A percentile compares a stretch with the other conserved stretches of the same genome.
Evolutionary conservation across 1,284 basidiomycete species (phyloP).

Genomic region (Leccinum variabile): DNA sequence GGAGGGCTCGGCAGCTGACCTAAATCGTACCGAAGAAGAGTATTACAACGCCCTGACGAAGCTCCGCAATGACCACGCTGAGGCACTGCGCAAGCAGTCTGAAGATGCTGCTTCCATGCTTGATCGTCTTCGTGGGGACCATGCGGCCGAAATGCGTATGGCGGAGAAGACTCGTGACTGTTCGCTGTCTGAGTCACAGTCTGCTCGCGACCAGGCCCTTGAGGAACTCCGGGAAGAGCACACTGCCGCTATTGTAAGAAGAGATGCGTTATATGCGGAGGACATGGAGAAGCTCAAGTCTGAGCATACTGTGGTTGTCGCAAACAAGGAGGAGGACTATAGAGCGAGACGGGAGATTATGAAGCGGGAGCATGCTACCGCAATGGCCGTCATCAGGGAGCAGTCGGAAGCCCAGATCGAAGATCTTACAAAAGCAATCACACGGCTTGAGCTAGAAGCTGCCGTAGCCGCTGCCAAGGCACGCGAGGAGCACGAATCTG

Average conservation of each 20-base stretch:
- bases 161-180: slow-evolving; percentile 73
- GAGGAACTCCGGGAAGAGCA: slow-evolving; percentile 70
- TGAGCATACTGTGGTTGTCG: slow-evolving; percentile 55
- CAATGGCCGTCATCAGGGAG: slow-evolving; percentile 36
- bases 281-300: slow-evolving; percentile 62
- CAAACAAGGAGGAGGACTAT: slow-evolving; percentile 61
- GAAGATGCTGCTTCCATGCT: slow-evolving; percentile 59
- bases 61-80: slow-evolving; percentile 66
- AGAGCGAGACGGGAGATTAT: slow-evolving; percentile 41
- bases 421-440: slow-evolving; percentile 45
- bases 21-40: slow-evolving; percentile 73
- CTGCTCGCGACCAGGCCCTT: slow-evolving; percentile 58
- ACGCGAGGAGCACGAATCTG: slow-evolving; percentile 51
- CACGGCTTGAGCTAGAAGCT: slow-evolving; percentile 48
- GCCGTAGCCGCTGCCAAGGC: slow-evolving; percentile 39
- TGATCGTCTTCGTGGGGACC: slow-evolving; percentile 70
- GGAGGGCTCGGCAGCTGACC: slow-evolving; percentile 50
- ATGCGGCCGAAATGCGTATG: slow-evolving; percentile 64
- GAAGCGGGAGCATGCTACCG: slow-evolving; percentile 41
- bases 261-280: slow-evolving; percentile 61
- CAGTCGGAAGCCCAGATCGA: slow-evolving; percentile 50
- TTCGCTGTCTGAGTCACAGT: slow-evolving; percentile 68
- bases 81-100: slow-evolving; percentile 57
- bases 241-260: slow-evolving; percentile 57
- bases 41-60: slow-evolving; percentile 77